Base-by-base conservation (phyloP, 106 monocot species). In the Apostasia ramifera region DNA sequence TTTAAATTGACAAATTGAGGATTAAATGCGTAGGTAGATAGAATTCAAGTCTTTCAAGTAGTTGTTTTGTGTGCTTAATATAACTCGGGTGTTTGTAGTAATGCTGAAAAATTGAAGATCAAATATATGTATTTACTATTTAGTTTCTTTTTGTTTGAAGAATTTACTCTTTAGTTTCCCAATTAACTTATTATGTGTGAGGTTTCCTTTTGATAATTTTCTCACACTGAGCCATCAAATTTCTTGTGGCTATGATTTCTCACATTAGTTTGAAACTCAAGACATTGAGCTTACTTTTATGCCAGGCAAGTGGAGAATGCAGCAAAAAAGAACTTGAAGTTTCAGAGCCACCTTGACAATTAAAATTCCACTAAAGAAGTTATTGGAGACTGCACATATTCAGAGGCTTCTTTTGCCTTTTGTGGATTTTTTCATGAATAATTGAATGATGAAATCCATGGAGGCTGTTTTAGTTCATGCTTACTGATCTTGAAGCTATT, bases 251-350 rank as follows among this genome's bases (percentile, higher is more conserved):
- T 50, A 5, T 50, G 50, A 50, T 50, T 50, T 5, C 8, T 4
- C 40, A 40, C 3, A 59, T 40, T 4, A 8, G 6, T 7, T 59
- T 59, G 7, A 57, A 26, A 57, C 4, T 13, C 37, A 3, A 5
- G 37, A 26, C 57, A 15, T 57, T 62, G 13, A 45, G 1, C 40
- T 42, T 60, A 8, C 2, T 40, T 60, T 41, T 63, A 2, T 8
- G 12, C 4, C 26, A 65, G 65, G 47, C 65, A 48, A 65, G 65
- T 15, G 65, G 48, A 48, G 65, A 65, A 65, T 8, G 47, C 26
- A 48, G 48, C 46, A 48, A 47, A 48, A 46, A 12, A 49, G 65
- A 37, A 37, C 47, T 26, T 6, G 48, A 48, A 47, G 62, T 8
- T 47, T 38, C 65, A 4, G 46, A 14, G 48, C 65, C 47, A 49